A percentile compares a stretch with the other conserved stretches of the same genome.
Evolutionary conservation across 495 filamentous ascomycete genomes (phyloP).

Genomic region (Annulohypoxylon moriforme): DNA sequence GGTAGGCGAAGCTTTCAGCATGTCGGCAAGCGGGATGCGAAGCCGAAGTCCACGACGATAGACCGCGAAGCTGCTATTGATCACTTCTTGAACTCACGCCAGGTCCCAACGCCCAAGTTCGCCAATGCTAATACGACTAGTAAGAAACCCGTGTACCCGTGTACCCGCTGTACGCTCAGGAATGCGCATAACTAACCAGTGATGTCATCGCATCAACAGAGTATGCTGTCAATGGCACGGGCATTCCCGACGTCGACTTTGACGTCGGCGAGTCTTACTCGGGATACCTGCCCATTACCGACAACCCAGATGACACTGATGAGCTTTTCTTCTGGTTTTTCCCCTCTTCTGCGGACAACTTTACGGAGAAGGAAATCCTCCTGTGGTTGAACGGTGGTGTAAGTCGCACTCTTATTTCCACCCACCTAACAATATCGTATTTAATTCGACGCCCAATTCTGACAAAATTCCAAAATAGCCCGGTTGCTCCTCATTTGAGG

Average conservation of each 20-base stretch:
- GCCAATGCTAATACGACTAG: constrained; percentile 53
- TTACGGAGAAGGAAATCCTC: constrained; percentile 71
- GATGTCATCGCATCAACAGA: constrained; percentile 51
- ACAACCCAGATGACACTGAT: constrained; percentile 62
- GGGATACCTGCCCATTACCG: constrained; percentile 76
- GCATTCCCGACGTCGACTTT: constrained; percentile 78
- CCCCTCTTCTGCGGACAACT: constrained; percentile 62
- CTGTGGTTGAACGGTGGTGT: constrained; percentile 68
- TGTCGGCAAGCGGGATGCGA: constrained; percentile 48
- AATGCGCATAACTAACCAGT: constrained; percentile 2
- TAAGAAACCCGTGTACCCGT: constrained; percentile 3
- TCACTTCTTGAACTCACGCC: constrained; percentile 45
- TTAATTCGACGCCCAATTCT: background rate
- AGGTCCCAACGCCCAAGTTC: constrained; percentile 45
- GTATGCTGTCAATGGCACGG: constrained; percentile 74
- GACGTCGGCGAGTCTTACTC: constrained; percentile 85
- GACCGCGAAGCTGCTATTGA: constrained; percentile 18
- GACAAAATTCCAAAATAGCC: constrained; percentile 45
- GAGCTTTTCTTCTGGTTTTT: constrained; percentile 85
- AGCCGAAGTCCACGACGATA: constrained; percentile 1
- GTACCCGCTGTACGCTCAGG: background rate
- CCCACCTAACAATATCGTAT: background rate
- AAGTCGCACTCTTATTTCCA: constrained; percentile 11
- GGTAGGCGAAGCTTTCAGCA: constrained; percentile 51
- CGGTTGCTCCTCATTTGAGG: constrained; percentile 74